Evolutionary conservation across 2,329 filamentous ascomycete genomes (phyloP).

Genomic region (Nemania abortiva): DNA sequence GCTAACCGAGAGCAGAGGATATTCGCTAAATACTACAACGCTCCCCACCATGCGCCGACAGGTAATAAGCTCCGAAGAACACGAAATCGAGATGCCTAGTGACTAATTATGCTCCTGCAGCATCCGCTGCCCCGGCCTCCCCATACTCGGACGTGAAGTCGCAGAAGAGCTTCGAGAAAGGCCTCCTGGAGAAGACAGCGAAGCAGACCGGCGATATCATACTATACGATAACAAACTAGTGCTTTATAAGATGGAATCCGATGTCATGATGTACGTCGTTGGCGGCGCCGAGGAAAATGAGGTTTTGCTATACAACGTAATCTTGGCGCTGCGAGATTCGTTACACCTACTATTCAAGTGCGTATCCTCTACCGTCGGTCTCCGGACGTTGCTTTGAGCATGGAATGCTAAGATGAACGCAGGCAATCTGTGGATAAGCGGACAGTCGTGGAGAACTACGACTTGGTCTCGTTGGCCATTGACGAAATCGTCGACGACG

Average conservation of each 20-base stretch:
- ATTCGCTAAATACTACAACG: constrained; percentile 78
- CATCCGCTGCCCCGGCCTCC: constrained; percentile 69
- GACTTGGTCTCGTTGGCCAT: constrained; percentile 93
- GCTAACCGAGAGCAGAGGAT: constrained; percentile 63
- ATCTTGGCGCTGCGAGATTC: constrained; percentile 91
- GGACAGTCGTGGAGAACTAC: constrained; percentile 98
- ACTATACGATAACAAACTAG: constrained; percentile 94
- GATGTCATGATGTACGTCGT: constrained; percentile 98
- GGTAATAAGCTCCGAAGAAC: constrained; percentile 41
- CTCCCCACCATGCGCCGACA: constrained; percentile 63
- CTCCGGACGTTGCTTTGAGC: background rate
- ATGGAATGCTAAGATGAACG: constrained; percentile 30
- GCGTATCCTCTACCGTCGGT: constrained; percentile 49
- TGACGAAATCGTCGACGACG: constrained; percentile 95
- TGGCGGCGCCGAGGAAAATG: constrained; percentile 92
- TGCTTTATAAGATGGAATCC: constrained; percentile 97
- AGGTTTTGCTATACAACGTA: constrained; percentile 95
- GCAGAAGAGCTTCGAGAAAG: constrained; percentile 97
- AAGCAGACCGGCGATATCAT: constrained; percentile 98
- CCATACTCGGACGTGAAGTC: constrained; percentile 91
- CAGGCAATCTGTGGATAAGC: constrained; percentile 96
- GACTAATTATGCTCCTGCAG: constrained; percentile 49
- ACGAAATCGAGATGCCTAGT: background rate
- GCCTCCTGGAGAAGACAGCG: constrained; percentile 91
- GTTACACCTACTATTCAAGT: constrained; percentile 93